Evolutionary conservation across 2,329 filamentous ascomycete genomes (phyloP).

Genomic region (Calycina herbarum): DNA sequence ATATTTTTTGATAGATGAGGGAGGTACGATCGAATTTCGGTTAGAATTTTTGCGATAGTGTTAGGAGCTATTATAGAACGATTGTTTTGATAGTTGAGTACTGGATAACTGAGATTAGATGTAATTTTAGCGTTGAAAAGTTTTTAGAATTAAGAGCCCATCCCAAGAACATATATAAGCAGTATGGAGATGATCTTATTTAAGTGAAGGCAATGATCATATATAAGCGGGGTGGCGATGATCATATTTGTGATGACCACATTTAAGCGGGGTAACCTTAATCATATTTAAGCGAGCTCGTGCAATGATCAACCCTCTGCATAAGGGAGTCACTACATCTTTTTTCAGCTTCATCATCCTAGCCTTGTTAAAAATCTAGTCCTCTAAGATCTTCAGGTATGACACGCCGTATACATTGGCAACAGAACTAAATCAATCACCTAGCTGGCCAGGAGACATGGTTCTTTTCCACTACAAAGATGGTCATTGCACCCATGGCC

Average conservation of each 20-base stretch:
- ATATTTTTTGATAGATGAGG: not conserved
- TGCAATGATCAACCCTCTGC: conserved; percentile 1
- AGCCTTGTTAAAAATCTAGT: too few relatives aligned
- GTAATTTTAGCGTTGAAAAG: too few relatives aligned
- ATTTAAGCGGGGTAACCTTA: not conserved
- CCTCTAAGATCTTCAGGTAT: too few relatives aligned
- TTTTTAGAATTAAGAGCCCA: not conserved
- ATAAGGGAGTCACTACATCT: too few relatives aligned
- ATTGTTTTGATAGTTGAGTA: conserved; percentile 1
- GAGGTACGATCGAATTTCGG: not conserved
- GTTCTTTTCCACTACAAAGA: too few relatives aligned
- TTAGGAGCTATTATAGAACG: not conserved
- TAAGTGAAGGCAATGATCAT: not conserved
- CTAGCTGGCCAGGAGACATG: too few relatives aligned
- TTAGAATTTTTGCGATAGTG: conserved; percentile 5
- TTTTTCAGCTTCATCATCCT: too few relatives aligned
- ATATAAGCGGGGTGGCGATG: not conserved
- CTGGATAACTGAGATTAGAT: not conserved
- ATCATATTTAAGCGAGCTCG: not conserved
- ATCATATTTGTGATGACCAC: not conserved
- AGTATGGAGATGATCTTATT: not conserved
- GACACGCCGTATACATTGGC: too few relatives aligned
- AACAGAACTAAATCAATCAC: too few relatives aligned
- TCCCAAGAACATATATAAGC: not conserved
- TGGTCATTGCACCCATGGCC: too few relatives aligned